phyloP scores from a whole-genome alignment of 2,329 filamentous ascomycete species.

The Stemphylium lycopersici region DNA sequence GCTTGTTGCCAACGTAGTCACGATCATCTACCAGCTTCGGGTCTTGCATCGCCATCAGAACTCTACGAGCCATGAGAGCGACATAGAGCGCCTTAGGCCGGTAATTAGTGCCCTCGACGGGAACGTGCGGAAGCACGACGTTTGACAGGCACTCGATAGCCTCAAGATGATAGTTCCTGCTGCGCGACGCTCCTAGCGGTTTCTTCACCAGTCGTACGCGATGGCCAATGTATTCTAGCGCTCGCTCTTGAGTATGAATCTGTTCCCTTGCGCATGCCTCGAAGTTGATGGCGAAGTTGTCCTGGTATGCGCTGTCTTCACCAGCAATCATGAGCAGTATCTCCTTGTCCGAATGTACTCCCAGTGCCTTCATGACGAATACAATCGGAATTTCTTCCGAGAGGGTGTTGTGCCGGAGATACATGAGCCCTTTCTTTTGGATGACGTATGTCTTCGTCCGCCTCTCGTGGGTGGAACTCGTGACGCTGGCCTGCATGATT shows the following conservation, averaged over 20 bases:
- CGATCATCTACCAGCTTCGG: constrained; percentile 90
- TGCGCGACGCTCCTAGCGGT: constrained; percentile 59
- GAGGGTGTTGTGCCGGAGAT: constrained; percentile 89
- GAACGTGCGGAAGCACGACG: constrained; percentile 92
- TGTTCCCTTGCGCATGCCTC: constrained; percentile 85
- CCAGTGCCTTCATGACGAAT: constrained; percentile 89
- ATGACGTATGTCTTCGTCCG: constrained; percentile 98
- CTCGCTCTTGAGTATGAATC: constrained; percentile 92
- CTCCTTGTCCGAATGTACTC: constrained; percentile 91
- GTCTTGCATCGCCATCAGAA: constrained; percentile 92
- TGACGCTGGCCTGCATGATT: constrained; percentile 93
- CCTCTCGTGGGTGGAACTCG: constrained; percentile 88
- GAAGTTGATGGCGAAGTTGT: constrained; percentile 94
- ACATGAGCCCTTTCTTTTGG: constrained; percentile 89
- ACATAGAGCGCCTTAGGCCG: constrained; percentile 97
- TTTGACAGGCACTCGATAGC: constrained; percentile 91
- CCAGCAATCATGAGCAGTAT: constrained; percentile 91
- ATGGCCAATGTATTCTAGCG: constrained; percentile 86
- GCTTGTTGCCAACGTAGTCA: constrained; percentile 98
- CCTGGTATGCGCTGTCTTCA: constrained; percentile 85
- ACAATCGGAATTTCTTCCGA: constrained; percentile 95
- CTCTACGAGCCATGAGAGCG: constrained; percentile 95
- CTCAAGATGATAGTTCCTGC: constrained; percentile 83
- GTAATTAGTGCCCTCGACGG: constrained; percentile 89
- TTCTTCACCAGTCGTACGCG: constrained; percentile 78